phyloP scores from a whole-genome alignment of 768 basidiomycete genomes.

The Rhizopogon salebrosus region DNA sequence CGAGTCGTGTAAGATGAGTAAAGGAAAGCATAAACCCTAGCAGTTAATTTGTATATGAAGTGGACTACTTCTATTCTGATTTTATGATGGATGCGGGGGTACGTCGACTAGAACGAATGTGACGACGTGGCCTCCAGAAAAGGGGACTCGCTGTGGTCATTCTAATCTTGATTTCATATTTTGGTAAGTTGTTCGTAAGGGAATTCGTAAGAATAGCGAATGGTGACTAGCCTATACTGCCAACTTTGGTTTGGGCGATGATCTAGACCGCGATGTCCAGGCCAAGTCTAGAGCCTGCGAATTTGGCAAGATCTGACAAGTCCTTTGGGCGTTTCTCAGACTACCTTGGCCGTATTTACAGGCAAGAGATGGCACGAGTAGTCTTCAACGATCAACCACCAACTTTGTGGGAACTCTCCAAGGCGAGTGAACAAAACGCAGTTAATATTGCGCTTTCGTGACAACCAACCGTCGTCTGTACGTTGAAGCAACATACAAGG shows the following conservation, averaged over 20 bases:
- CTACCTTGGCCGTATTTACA: slow-evolving; percentile 12
- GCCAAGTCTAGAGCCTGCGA: slow-evolving; percentile 21
- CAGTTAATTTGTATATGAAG: slow-evolving; percentile 7
- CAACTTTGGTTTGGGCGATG: not conserved
- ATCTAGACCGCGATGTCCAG: slow-evolving; percentile 13
- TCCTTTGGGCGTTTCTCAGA: slow-evolving; percentile 3
- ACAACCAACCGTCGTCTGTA: slow-evolving; percentile 1
- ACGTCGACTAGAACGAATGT: not conserved
- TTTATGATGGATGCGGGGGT: not conserved
- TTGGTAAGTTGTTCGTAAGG: slow-evolving; percentile 1
- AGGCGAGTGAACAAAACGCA: too few relatives aligned
- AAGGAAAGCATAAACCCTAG: not conserved
- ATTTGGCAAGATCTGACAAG: slow-evolving; percentile 11
- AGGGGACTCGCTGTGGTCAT: slow-evolving; percentile 1
- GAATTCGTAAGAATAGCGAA: too few relatives aligned
- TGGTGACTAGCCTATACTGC: too few relatives aligned
- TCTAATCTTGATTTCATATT: not conserved
- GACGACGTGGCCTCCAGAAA: not conserved
- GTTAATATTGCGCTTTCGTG: slow-evolving; percentile 4
- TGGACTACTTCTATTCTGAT: not conserved
- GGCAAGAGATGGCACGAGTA: slow-evolving; percentile 3
- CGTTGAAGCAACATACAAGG: slow-evolving; percentile 5
- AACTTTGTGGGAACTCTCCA: not conserved
- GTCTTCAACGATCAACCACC: slow-evolving; percentile 8
- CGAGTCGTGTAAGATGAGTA: slow-evolving; percentile 7